Conservation (phyloP, 179 eudicot genomes). For the Pouteria campechiana region DNA sequence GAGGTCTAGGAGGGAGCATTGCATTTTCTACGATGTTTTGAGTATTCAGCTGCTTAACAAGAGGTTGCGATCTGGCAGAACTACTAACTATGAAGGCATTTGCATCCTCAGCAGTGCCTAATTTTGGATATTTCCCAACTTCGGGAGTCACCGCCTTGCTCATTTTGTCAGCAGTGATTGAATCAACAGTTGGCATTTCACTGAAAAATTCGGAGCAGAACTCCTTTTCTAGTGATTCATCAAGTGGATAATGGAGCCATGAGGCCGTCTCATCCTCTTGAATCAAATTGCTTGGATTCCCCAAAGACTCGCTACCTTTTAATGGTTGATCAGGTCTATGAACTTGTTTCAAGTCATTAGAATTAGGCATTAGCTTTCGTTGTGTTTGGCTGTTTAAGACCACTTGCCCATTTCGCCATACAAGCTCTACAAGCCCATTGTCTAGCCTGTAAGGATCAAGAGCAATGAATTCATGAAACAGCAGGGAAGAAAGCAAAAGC, state of each 20-base stretch:
- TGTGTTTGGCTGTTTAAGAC: conserved; percentile 10
- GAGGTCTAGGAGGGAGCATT: conserved; percentile 9
- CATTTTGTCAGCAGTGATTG: too few species aligned
- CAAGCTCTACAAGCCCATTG: conserved; percentile 13
- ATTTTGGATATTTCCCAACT: too few species aligned
- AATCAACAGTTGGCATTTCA: too few species aligned
- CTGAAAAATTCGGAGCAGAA: conserved; percentile 8
- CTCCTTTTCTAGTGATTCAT: conserved; percentile 15
- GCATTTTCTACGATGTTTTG: too few species aligned
- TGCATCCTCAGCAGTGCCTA: too few species aligned
- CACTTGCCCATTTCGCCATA: conserved; percentile 17
- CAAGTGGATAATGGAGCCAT: conserved; percentile 10
- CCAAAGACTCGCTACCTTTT: neutral
- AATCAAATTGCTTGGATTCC: conserved; percentile 8
- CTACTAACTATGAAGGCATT: too few species aligned
- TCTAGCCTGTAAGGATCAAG: conserved; percentile 1
- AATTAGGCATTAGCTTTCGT: conserved; percentile 1
- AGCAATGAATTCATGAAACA: neutral
- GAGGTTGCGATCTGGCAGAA: neutral
- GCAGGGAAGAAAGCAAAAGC: neutral
- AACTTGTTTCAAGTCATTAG: conserved; percentile 1
- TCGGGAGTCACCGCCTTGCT: too few species aligned
- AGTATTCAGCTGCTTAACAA: neutral
- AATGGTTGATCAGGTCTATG: neutral
- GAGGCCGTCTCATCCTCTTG: conserved; percentile 8